Base-by-base conservation (phyloP, 495 filamentous ascomycete genomes). In the Hypoxylon subgilvum region DNA sequence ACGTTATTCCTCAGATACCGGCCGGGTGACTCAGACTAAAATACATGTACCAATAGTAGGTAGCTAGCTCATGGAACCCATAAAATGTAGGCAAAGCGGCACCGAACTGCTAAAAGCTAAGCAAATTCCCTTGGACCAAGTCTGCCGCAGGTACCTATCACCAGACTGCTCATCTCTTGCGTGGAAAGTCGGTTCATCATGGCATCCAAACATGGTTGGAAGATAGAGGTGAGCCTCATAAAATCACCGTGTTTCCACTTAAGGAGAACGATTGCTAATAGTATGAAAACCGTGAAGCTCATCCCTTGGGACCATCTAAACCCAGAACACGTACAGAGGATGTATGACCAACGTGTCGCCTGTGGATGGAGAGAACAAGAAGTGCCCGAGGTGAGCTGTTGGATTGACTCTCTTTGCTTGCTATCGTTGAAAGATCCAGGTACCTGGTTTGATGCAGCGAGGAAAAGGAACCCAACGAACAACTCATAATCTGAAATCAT, bases 251-350 rank as follows among this genome's bases (percentile, higher is more conserved):
- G 8, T 4, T 27, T 8, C 23, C 8, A 27, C 3, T 27, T 3
- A 8, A 27, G 23, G 23, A 8, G 8, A 22, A 35, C 22, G 4
- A 31, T 16, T 39, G 30, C 42, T 63, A 17, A 63, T 28, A 6
- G 18, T 13, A 14, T 30, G 14, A 14, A 14, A 6, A 28, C 41
- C 18, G 56, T 23, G 14, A 47, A 69, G 67, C 63, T 75, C n/a
- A 52, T 76, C 12, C 73, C 74, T 10, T 77, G 72, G 72, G 75
- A 76, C 52, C 67, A 63, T 28, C 49, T 60, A 14, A 71, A 57
- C 27, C 61, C 63, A 7, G 63, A 61, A 19, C 73, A 76, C 28
- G 51, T 64, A 34, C 31, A 72, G 47, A 66, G 74, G 31, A 52
- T 77, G 57, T 63, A 67, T 21, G 54, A 71, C 27, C 74, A 77